phyloP scores from a whole-genome alignment of 2,329 filamentous ascomycete genomes.

The Sporothrix pseudoabietina region DNA sequence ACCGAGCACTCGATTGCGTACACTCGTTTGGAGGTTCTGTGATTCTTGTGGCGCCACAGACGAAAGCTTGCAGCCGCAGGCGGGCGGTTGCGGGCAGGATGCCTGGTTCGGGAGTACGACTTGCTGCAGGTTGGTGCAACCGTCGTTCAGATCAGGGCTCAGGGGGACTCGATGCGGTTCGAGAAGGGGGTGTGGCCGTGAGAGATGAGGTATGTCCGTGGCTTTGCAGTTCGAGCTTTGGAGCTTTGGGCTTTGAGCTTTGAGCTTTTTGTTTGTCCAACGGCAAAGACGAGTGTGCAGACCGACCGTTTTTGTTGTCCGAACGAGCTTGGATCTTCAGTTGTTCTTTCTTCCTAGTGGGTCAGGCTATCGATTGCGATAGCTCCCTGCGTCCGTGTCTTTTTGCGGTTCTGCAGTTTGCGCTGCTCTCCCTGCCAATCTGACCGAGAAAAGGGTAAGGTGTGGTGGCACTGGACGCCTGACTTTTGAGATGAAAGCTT shows the following conservation, averaged over 20 bases:
- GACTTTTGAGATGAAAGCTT: neutral
- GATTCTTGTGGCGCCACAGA: neutral
- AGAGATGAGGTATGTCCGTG: neutral
- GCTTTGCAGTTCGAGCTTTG: neutral
- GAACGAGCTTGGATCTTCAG: neutral
- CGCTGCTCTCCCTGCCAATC: neutral
- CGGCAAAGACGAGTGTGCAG: neutral
- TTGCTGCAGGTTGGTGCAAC: conserved; percentile 21
- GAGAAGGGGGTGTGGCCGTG: neutral
- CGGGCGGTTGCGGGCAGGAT: neutral
- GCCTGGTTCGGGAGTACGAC: conserved; percentile 14
- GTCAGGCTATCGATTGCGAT: conserved; percentile 2
- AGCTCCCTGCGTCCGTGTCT: neutral
- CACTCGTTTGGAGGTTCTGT: neutral
- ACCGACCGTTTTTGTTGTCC: neutral
- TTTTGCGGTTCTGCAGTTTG: neutral
- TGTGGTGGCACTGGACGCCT: conserved; percentile 9
- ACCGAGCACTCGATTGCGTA: neutral
- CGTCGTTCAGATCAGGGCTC: neutral
- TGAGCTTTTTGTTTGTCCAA: neutral
- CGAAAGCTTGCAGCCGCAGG: conserved; percentile 5
- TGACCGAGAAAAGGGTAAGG: neutral
- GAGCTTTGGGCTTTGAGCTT: too few relatives aligned
- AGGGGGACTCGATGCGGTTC: conserved; percentile 4
- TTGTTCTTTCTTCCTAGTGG: neutral